Base-by-base conservation (phyloP, 1,284 basidiomycete genomes). In the Cutaneotrichosporon curvatum region DNA sequence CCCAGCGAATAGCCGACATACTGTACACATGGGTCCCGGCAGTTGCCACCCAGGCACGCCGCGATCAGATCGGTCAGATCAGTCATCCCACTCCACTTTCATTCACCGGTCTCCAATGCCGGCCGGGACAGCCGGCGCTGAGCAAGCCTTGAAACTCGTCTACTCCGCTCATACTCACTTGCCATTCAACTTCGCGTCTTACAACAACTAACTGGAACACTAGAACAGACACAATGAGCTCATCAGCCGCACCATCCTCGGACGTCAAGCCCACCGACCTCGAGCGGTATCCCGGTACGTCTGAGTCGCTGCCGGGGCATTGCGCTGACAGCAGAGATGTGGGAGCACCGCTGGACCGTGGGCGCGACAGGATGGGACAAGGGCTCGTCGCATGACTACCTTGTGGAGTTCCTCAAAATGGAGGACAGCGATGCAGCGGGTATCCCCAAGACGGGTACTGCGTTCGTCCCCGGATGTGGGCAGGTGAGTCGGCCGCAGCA, bases 401-500 rank as follows among this genome's bases (percentile, higher is more conserved):
- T 86, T 36, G 65, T 67, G 16, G 75, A 79, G 25, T 62, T 82
- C 2, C 59, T 85, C n/a, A 65, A 76, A 38, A 76, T 76, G 0
- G 68, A 67, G 11, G 68, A 71, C 21, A 50, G 45, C 8, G 50
- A 47, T 51, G 45, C 61, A 33, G 51, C 83, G 2, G 63, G 74
- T 4, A 73, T 84, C 34, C 79, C 82, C 0, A 74, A 52, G 21
- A 57, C 53, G 5, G 83, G 84, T 1, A 67, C 72, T 30, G 83
- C 80, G 3, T 70, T 87, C 1, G 77, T 87, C 9, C 84, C 84
- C 0, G 85, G 84, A 2, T 85, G 83, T 60, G 84, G 84, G 36
- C 74, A 72, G 43, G 83, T 85, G 60, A 50, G 77, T 62, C 9
- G 25, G 25, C 8, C 12, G 32, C 32, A 14, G 32, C 32, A 34